phyloP scores from a whole-genome alignment of 2,329 filamentous ascomycete species.

The Tolypocladium guangdongense region DNA sequence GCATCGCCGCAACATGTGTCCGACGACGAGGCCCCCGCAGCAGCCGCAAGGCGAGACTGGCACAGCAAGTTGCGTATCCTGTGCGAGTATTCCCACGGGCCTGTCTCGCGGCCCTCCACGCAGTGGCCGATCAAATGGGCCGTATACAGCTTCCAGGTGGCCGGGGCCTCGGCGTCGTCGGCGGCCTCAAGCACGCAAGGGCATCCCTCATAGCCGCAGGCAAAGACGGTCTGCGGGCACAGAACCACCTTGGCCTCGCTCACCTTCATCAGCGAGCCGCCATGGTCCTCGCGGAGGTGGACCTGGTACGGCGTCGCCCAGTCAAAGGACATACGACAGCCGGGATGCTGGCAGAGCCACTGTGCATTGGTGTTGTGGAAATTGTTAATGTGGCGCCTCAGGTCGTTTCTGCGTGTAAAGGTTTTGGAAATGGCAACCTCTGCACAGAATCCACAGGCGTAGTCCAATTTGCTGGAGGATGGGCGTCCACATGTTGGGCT shows the following conservation, averaged over 20 bases:
- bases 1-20: constrained; percentile 23
- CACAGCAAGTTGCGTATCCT: constrained; percentile 33
- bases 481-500: background rate
- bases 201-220: constrained; percentile 36
- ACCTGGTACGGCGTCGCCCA: constrained; percentile 36
- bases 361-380: constrained; percentile 36
- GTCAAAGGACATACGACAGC: constrained; percentile 34
- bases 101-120: constrained; percentile 27
- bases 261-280: constrained; percentile 28
- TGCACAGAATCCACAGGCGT: constrained; percentile 20
- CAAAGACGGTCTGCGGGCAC: constrained; percentile 36
- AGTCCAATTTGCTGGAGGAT: constrained; percentile 12
- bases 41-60: constrained; percentile 23
- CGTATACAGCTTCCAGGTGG: constrained; percentile 33
- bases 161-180: constrained; percentile 25
- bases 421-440: constrained; percentile 29
- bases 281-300: constrained; percentile 33
- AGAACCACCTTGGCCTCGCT: constrained; percentile 31
- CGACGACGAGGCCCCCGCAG: constrained; percentile 25
- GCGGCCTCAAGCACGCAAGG: constrained; percentile 31
- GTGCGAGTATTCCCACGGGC: constrained; percentile 32
- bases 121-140: constrained; percentile 36
- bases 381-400: constrained; percentile 37
- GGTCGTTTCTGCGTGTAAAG: constrained; percentile 35
- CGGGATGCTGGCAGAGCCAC: constrained; percentile 33